Evolutionary conservation across 768 basidiomycete genomes (phyloP).

Genomic region (Suillus alpinus): DNA sequence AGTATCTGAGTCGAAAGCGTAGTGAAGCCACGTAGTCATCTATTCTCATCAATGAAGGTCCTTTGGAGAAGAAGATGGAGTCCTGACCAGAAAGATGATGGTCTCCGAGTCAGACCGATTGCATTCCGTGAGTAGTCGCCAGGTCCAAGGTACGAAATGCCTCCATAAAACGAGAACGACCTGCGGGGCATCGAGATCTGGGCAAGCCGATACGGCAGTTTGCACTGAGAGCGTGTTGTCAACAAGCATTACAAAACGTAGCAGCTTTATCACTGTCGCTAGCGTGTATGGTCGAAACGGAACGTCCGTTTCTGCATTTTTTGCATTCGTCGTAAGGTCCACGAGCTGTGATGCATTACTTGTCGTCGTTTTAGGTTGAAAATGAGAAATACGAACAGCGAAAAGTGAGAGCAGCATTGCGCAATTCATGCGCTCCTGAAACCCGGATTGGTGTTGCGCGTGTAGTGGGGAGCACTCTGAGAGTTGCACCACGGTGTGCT

Average conservation of each 20-base stretch:
- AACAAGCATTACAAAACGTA: slow-evolving; percentile 39
- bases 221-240: slow-evolving; percentile 13
- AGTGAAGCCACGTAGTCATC: slow-evolving; percentile 55
- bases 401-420: slow-evolving; percentile 37
- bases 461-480: slow-evolving; percentile 4
- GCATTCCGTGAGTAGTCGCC: slow-evolving; percentile 60
- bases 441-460: not conserved
- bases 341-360: slow-evolving; percentile 17
- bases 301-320: not conserved
- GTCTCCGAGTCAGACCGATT: slow-evolving; percentile 47
- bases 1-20: slow-evolving; percentile 13
- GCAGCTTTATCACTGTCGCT: slow-evolving; percentile 40
- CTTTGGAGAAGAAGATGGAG: not conserved
- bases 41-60: slow-evolving; percentile 21
- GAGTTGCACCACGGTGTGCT: slow-evolving; percentile 1
- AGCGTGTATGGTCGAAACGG: slow-evolving; percentile 48
- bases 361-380: not conserved
- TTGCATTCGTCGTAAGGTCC: slow-evolving; percentile 12
- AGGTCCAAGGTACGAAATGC: slow-evolving; percentile 57
- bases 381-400: slow-evolving; percentile 26
- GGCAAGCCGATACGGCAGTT: slow-evolving; percentile 11
- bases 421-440: slow-evolving; percentile 27
- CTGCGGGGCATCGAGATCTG: slow-evolving; percentile 41
- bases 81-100: slow-evolving; percentile 47
- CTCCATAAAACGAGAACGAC: slow-evolving; percentile 60